A percentile compares a stretch with the other conserved stretches of the same genome.
Evolutionary conservation across 345 rosid species (phyloP).

Genomic region (Hibiscus mutabilis): DNA sequence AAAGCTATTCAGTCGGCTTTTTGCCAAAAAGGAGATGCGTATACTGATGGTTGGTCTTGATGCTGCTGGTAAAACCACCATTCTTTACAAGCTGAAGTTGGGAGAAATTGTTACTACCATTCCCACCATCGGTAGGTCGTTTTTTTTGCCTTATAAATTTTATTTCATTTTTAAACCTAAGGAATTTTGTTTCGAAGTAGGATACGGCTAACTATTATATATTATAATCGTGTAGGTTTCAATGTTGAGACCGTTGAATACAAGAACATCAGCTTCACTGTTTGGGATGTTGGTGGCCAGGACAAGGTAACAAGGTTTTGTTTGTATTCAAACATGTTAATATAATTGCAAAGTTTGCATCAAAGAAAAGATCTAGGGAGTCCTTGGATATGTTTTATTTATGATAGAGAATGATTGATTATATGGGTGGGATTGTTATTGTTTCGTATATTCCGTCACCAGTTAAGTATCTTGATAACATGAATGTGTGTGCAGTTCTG

Average conservation of each 20-base stretch:
- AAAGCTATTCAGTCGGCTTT: not conserved
- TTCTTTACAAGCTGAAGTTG: constrained; percentile 2
- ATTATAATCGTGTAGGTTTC: not conserved
- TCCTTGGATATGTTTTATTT: too few relatives aligned
- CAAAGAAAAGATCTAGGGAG: too few relatives aligned
- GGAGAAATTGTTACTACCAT: not conserved
- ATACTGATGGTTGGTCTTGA: not conserved
- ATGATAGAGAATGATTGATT: not conserved
- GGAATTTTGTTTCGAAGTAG: not conserved
- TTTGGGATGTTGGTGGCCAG: not conserved
- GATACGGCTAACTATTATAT: not conserved
- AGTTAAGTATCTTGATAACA: not conserved
- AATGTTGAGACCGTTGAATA: not conserved
- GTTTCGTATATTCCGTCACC: not conserved
- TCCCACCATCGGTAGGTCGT: not conserved
- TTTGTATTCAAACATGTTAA: not conserved
- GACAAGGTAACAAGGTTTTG: not conserved
- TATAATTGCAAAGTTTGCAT: not conserved
- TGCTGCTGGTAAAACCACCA: constrained; percentile 2
- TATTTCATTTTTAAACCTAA: not conserved
- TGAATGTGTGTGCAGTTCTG: not conserved
- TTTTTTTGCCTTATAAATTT: not conserved
- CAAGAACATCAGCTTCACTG: constrained; percentile 2
- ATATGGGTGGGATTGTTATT: not conserved
- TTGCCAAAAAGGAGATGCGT: not conserved